Base-by-base conservation (phyloP, 257 asterid species). In the Thymus quinquecostatus region DNA sequence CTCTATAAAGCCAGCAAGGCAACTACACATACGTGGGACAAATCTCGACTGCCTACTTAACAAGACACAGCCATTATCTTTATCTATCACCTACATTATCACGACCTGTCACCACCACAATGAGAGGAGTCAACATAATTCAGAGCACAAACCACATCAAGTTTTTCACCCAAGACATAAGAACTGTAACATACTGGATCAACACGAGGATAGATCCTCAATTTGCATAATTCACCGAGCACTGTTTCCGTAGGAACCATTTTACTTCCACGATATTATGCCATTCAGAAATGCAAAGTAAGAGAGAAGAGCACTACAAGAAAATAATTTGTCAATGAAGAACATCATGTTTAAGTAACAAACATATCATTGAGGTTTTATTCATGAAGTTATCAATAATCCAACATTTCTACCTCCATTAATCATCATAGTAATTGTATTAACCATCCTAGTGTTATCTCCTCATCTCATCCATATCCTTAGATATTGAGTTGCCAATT, bases 21-120 rank as follows among this genome's bases (percentile, higher is more conserved):
- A 95, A 76, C 99, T 95, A 97, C 98, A 95, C 96, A 91, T 88
- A 74, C 98, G 97, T 1, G 98, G 99, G 50, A 95, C 99, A 80
- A 82, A 92, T 82, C 98, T 91, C 6, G 96, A 88, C 80, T 95
- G 98, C 84, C 92, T 85, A 80, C 99, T 84, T 64, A 94, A 75
- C 60, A 94, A 78, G 47, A 77, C 99, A 38, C 94, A 82, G 75
- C 92, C 98, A 47, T 92, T 95, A 66, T 95, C 92, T 77, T 83
- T 92, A 77, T 95, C 99, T 59, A 95, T 84, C 41, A 95, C 99
- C 49, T 91, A 77, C 99, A 95, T 95, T 78, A 95, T 95, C 62
- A 89, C 99, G 48, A 95, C 99, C 96, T 94, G 86, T 67, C 44
- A 62, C 63, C 43, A 79, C 62, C 68, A 69, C 13, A 63, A 55